Percentiles rank a stretch among this genome's conserved stretches.
Conservation (phyloP, 805 yeast species). For the Diddensiella santjacobensis region DNA sequence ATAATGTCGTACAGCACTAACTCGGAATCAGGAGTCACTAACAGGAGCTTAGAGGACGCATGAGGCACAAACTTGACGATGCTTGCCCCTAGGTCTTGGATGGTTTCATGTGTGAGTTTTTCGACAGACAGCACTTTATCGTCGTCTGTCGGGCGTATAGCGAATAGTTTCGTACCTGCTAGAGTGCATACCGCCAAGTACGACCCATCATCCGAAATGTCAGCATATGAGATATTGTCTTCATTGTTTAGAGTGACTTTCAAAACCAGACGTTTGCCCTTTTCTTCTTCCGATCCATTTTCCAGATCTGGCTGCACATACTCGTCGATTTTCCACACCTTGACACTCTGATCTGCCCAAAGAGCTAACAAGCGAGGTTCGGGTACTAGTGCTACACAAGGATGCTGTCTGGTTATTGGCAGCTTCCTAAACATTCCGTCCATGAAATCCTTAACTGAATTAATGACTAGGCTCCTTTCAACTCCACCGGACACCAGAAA, state of each 20-base stretch:
- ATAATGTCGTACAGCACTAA: constrained; percentile 24
- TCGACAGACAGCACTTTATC: constrained; percentile 1
- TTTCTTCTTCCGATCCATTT: constrained; percentile 26
- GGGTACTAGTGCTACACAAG: constrained; percentile 49
- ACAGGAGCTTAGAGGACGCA: constrained; percentile 16
- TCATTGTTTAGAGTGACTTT: constrained; percentile 67
- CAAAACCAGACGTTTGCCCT: constrained; percentile 55
- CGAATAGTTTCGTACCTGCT: constrained; percentile 64
- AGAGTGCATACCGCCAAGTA: constrained; percentile 70
- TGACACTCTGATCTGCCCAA: constrained; percentile 81
- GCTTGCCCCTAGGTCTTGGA: constrained; percentile 18
- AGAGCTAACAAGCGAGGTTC: constrained; percentile 52
- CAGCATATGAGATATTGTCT: constrained; percentile 70
- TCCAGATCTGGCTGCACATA: constrained; percentile 19
- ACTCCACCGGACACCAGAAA: constrained; percentile 54
- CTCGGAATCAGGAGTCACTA: constrained; percentile 28
- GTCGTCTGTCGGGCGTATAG: constrained; percentile 40
- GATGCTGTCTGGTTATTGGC: constrained; percentile 55
- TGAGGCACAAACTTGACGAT: constrained; percentile 21
- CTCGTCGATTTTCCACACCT: constrained; percentile 65
- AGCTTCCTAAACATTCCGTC: constrained; percentile 71
- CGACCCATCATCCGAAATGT: constrained; percentile 61
- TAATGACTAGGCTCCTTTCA: constrained; percentile 42
- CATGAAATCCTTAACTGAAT: constrained; percentile 60
- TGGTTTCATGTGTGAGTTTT: constrained; percentile 5